phyloP scores from a whole-genome alignment of 75 land plant genomes.

The Picea sitchensis region DNA sequence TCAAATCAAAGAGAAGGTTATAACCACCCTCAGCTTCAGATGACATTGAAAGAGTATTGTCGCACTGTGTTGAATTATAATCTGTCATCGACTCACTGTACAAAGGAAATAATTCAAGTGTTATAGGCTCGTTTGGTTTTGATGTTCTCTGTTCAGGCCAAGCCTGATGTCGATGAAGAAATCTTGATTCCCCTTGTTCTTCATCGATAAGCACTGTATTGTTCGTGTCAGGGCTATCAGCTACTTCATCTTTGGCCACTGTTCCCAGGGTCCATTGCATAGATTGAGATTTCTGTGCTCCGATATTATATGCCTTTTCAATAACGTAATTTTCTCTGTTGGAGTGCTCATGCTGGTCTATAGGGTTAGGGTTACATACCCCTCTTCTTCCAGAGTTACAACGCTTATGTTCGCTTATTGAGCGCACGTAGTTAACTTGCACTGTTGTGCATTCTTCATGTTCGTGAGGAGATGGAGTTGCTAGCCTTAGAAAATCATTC shows the following conservation, averaged over 20 bases:
- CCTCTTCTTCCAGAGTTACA: not conserved
- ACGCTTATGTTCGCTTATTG: not conserved
- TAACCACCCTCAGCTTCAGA: not conserved
- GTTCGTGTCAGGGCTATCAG: not conserved
- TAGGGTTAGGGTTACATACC: not conserved
- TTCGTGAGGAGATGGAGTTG: not conserved
- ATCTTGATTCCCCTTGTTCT: not conserved
- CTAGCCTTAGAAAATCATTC: conserved; percentile 1
- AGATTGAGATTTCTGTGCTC: not conserved
- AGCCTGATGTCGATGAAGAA: not conserved
- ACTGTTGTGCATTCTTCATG: not conserved
- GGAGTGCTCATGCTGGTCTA: too few relatives aligned
- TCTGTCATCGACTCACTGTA: not conserved
- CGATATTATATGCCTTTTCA: too few relatives aligned
- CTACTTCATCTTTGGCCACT: not conserved
- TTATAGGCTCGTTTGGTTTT: not conserved
- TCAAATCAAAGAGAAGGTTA: not conserved
- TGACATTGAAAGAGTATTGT: not conserved
- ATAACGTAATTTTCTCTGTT: too few relatives aligned
- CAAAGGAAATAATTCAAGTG: conserved; percentile 10
- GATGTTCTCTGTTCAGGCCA: too few relatives aligned
- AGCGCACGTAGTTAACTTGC: not conserved
- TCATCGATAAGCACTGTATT: not conserved
- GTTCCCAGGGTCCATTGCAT: not conserved
- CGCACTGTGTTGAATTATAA: not conserved